Evolutionary conservation across 2,329 filamentous ascomycete species (phyloP), one percentile per base, ranked within the genome.

Genomic region (Stachybotrys elegans): DNA sequence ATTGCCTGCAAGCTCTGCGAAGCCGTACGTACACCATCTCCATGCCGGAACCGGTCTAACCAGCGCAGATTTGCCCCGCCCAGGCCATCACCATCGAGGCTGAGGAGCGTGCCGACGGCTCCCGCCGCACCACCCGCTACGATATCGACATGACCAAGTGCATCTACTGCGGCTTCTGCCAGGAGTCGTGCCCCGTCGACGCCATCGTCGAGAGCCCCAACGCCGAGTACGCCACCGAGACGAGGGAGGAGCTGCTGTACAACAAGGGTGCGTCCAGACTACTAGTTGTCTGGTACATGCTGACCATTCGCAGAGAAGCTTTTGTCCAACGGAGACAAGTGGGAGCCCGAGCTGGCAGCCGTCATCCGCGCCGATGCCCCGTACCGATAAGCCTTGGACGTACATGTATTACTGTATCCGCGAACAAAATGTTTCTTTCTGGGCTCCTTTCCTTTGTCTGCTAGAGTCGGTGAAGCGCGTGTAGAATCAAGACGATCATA

Each of bases 81-180:
- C 88, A 95, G 72, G 93, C 93, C 61, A 98, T 98, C 69, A 98
- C 93, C 43, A 98, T 98, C 59, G 93, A 98, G 74, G 93, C 93
- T 45, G 93, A 98, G 70, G 93, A 98, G 77, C 90, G 93, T 64
- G 88, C 88, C 62, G 93, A 98, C 61, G 93, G 93, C 51, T 94
- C 88, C 62, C 84, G 93, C 69, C 83, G 93, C 64, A 98, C 93
- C 42, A 96, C 92, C 48, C 84, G 92, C 65, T 98, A 98, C 73
- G 93, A 98, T 67, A 96, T 98, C 64, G 93, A 98, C 72, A 98
- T 98, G 93, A 97, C 93, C 62, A 98, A 98, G 79, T 98, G 93
- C 75, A 98, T 98, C 71, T 98, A 97, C 82, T 97, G 93, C 68
- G 93, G 93, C 42, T 94, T 95, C 75, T 97, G 93, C 81, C 92